These are phyloP conservation scores for Jamesozyma gamospora DNA, from an alignment of 805 yeast species.

Conservation along the genomic window DNA sequence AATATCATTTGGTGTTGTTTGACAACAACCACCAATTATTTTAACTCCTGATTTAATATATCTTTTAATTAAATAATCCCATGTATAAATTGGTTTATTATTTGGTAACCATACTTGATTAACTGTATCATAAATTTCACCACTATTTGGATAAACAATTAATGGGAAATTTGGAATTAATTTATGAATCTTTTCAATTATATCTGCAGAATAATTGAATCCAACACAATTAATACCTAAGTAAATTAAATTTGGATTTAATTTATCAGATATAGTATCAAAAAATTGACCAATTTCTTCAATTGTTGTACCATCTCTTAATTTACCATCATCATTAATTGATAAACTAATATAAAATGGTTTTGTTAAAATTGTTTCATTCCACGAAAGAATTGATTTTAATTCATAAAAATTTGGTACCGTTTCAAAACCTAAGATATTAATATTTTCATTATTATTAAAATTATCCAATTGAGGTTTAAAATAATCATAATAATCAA, in stretches of 20 bases:
- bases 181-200: constrained; percentile 27
- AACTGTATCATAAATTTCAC: constrained; percentile 49
- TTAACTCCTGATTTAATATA: constrained; percentile 37
- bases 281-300: constrained; percentile 23
- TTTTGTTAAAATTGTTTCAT: constrained; percentile 30
- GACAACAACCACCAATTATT: constrained; percentile 69
- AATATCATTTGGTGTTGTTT: constrained; percentile 47
- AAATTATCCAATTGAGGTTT: constrained; percentile 36
- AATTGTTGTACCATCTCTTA: constrained; percentile 45
- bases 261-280: constrained; percentile 11
- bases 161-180: constrained; percentile 30
- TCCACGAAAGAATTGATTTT: constrained; percentile 34
- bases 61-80: constrained; percentile 32
- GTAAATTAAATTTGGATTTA: constrained; percentile 32
- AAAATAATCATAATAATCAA: constrained; percentile 27
- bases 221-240: constrained; percentile 66
- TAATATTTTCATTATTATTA: constrained; percentile 41
- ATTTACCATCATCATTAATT: constrained; percentile 27
- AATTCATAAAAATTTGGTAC: constrained; percentile 55
- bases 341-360: constrained; percentile 40
- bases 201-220: constrained; percentile 32
- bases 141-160: constrained; percentile 66
- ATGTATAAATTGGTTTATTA: constrained; percentile 18
- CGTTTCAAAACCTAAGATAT: constrained; percentile 60
- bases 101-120: constrained; percentile 35